Base-by-base conservation (phyloP, 192 early-diverging fungal genomes). In the Gigaspora rosea region DNA sequence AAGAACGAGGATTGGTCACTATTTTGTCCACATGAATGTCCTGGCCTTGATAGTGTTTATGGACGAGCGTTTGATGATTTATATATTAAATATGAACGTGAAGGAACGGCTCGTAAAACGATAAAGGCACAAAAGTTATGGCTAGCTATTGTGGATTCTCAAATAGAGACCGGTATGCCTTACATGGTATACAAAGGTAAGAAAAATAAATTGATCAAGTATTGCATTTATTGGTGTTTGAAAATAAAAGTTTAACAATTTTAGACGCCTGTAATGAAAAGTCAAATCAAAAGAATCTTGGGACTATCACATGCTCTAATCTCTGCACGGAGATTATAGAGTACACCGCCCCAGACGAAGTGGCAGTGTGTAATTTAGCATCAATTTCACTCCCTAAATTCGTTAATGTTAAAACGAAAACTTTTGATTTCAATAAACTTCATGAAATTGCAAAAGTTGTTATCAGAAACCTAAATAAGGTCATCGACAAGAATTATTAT, bases 291-390 rank as follows among this genome's bases (percentile, higher is more conserved):
- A 95, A 98, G 85, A 98, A 99, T 86, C 85, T 99, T 54, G 97
- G 97, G 36, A 99, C 96, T 16, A 99, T 99, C 91, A 97, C 96
- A 84, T 99, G 96, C 88, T 93, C 91, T 75, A 99, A 99, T 83
- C 86, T 99, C 77, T 99, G 97, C 84, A 99, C 97, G 0, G 97
- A 99, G 79, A 97, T 99, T 85, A 94, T 99, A 58, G 92, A 99
- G 83, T 98, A 98, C 89, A 94, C 95, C 8, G 85, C 87, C 64
- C 95, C 97, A 46, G 96, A 97, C 57, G 97, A 99, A 79, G 94
- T 98, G 9, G 97, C 97, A 15, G 96, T 98, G 57, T 99, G 97
- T 88, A 99, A 98, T 78, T 83, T 99, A 80, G 96, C 97, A 32
- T 96, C 94, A 68, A 92, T 99, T 50, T 92, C 96, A 9, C 88